A percentile compares a stretch with the other conserved stretches of the same genome.
These are phyloP conservation scores for Trichothecium roseum DNA, from an alignment of 2,329 filamentous ascomycete genomes.

Conservation along the genomic window DNA sequence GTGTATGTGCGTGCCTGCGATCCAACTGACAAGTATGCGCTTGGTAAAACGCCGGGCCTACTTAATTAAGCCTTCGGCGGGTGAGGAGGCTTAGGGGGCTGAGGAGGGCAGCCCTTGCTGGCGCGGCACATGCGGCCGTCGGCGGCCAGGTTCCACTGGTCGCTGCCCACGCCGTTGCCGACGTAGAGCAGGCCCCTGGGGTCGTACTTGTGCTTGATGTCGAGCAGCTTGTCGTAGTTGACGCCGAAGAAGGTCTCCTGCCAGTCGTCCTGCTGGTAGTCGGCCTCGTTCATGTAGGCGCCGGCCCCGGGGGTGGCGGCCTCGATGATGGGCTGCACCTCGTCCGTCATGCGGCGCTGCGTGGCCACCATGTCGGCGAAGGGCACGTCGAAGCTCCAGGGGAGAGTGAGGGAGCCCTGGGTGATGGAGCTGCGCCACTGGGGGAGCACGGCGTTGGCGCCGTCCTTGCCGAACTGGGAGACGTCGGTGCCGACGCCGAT, in stretches of 20 bases:
- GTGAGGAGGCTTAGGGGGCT: too few relatives aligned
- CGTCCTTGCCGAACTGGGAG: constrained; percentile 12
- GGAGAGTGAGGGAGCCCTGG: constrained; percentile 15
- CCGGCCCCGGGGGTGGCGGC: not conserved
- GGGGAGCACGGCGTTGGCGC: constrained; percentile 26
- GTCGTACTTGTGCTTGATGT: constrained; percentile 37
- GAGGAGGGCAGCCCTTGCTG: too few relatives aligned
- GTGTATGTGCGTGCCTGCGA: too few relatives aligned
- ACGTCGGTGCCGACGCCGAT: constrained; percentile 18
- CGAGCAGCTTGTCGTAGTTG: constrained; percentile 25
- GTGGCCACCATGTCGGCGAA: constrained; percentile 17
- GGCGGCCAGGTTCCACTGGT: constrained; percentile 27
- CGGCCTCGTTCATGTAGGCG: constrained; percentile 35
- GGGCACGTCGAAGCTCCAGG: constrained; percentile 15
- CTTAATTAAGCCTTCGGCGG: too few relatives aligned
- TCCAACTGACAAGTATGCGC: too few relatives aligned
- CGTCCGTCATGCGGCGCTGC: constrained; percentile 18
- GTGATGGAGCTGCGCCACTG: constrained; percentile 26
- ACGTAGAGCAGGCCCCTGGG: constrained; percentile 31
- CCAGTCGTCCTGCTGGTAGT: constrained; percentile 27
- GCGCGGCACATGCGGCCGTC: constrained; percentile 2
- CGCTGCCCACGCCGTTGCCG: constrained; percentile 32
- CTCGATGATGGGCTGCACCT: constrained; percentile 7
- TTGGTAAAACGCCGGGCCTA: too few relatives aligned
- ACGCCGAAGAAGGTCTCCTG: constrained; percentile 28